Percentiles rank a stretch among this genome's conserved stretches.
Conservation (phyloP, 495 filamentous ascomycete genomes). For the Podospora australis region DNA sequence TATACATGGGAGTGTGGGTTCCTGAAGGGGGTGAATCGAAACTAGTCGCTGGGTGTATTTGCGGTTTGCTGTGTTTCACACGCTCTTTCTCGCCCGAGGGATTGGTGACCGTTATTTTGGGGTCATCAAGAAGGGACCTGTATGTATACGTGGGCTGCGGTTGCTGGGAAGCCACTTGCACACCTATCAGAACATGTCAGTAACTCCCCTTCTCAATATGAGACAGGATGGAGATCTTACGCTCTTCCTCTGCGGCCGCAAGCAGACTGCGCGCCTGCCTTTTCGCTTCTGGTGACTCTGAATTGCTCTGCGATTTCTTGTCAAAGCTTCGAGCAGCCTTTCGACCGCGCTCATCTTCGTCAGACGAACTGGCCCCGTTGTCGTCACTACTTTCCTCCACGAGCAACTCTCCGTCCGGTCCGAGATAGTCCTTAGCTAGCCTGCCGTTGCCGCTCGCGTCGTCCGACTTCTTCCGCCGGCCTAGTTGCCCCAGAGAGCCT, state of each 20-base stretch:
- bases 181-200: conserved; percentile 27
- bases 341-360: conserved; percentile 45
- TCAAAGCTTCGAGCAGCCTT: conserved; percentile 36
- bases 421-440: conserved; percentile 65
- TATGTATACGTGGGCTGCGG: conserved; percentile 34
- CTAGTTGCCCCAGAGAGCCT: conserved; percentile 48
- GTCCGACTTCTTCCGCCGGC: conserved; percentile 38
- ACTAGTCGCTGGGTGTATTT: conserved; percentile 74
- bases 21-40: conserved; percentile 63
- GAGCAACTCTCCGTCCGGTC: conserved; percentile 53
- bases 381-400: conserved; percentile 49
- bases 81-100: conserved; percentile 48
- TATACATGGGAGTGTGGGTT: conserved; percentile 69
- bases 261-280: conserved; percentile 50
- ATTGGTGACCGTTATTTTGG: conserved; percentile 55
- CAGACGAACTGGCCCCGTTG: conserved; percentile 39
- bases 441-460: conserved; percentile 47
- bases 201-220: not conserved
- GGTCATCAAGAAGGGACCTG: conserved; percentile 55
- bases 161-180: conserved; percentile 35
- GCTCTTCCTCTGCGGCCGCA: conserved; percentile 70
- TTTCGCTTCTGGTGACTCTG: conserved; percentile 21
- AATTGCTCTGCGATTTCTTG: conserved; percentile 9
- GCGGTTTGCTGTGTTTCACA: conserved; percentile 47
- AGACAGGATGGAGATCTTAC: conserved; percentile 35